Percentiles rank a stretch among this genome's conserved stretches.
phyloP scores from a whole-genome alignment of 2,329 filamentous ascomycete species.

The Colletotrichum liaoningense region DNA sequence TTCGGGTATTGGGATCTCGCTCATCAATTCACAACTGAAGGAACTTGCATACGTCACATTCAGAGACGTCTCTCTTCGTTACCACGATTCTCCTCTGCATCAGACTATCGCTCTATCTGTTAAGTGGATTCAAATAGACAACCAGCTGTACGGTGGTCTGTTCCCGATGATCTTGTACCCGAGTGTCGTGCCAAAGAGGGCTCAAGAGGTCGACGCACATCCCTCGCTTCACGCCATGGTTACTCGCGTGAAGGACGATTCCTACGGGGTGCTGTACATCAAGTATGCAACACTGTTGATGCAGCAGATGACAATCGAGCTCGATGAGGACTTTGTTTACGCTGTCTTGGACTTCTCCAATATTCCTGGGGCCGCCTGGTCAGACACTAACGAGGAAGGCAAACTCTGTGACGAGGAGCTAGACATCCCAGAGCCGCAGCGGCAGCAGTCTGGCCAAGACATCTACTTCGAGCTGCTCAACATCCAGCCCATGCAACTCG shows the following conservation, averaged over 20 bases:
- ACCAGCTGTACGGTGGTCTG: conserved; percentile 97
- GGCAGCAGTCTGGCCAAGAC: conserved; percentile 87
- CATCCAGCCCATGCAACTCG: conserved; percentile 97
- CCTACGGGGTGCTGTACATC: conserved; percentile 97
- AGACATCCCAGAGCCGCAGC: conserved; percentile 91
- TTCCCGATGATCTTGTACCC: conserved; percentile 98
- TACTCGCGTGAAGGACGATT: conserved; percentile 96
- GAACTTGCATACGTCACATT: conserved; percentile 95
- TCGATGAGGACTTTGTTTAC: conserved; percentile 98
- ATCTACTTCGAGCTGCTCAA: conserved; percentile 98
- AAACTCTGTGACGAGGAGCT: conserved; percentile 89
- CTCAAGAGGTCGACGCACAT: conserved; percentile 95
- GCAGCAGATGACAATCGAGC: conserved; percentile 97
- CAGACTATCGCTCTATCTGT: conserved; percentile 91
- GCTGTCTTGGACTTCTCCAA: conserved; percentile 95
- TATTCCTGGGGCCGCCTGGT: conserved; percentile 90
- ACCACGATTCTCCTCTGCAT: conserved; percentile 91
- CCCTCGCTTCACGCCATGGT: conserved; percentile 93
- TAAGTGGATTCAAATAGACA: conserved; percentile 99
- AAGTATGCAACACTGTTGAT: conserved; percentile 95
- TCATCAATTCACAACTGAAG: conserved; percentile 91
- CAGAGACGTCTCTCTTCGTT: conserved; percentile 89
- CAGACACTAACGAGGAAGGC: conserved; percentile 80
- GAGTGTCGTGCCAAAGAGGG: conserved; percentile 96
- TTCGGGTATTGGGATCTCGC: conserved; percentile 90